phyloP scores from a whole-genome alignment of 345 rosid species.

The Syzygium aqueum region DNA sequence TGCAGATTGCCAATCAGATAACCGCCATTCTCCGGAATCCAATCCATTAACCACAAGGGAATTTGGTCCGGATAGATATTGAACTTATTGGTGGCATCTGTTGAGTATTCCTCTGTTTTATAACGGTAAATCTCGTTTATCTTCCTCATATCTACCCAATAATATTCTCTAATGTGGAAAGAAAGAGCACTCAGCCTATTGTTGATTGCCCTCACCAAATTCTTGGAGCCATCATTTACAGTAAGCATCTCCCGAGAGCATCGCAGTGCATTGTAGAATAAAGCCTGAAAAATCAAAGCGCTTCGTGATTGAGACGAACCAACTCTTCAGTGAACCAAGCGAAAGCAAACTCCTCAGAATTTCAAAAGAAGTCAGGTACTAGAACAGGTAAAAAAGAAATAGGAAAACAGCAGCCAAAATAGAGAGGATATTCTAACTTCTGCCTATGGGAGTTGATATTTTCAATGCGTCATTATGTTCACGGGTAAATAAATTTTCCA shows the following conservation, averaged over 20 bases:
- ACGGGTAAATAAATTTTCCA: not conserved
- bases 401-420: not conserved
- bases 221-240: constrained; percentile 54
- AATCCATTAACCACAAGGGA: constrained; percentile 83
- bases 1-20: constrained; percentile 73
- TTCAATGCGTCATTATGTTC: not conserved
- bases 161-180: constrained; percentile 83
- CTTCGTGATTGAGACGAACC: not conserved
- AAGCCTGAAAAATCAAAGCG: constrained; percentile 34
- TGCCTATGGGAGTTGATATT: not conserved
- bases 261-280: constrained; percentile 69
- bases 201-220: constrained; percentile 66
- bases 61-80: constrained; percentile 90
- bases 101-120: constrained; percentile 84
- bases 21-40: constrained; percentile 83
- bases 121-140: constrained; percentile 88
- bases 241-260: constrained; percentile 73
- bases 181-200: constrained; percentile 78
- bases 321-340: not conserved
- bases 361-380: not conserved
- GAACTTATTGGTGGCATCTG: constrained; percentile 78
- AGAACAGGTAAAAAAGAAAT: not conserved
- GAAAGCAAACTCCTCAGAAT: not conserved
- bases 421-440: not conserved
- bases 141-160: constrained; percentile 80